phyloP scores from a whole-genome alignment of 208 protist species.

The Trypanosoma platydactyli region DNA sequence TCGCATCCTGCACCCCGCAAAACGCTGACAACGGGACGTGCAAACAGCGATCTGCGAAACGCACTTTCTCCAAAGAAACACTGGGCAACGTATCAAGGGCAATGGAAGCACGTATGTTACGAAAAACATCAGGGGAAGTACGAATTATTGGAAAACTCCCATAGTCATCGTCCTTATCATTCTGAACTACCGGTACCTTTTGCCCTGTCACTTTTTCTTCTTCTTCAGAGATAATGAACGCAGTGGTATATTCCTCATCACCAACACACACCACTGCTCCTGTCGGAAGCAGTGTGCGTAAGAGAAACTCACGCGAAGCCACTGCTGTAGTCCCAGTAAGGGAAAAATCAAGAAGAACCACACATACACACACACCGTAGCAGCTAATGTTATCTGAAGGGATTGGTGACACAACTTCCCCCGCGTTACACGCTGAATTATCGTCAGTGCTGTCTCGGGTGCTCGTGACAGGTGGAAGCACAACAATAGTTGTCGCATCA shows the following conservation, averaged over 20 bases:
- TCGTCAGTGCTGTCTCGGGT: not conserved
- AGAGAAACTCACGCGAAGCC: constrained; percentile 34
- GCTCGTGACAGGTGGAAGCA: constrained; percentile 42
- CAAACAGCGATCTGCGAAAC: not conserved
- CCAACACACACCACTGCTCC: constrained; percentile 36
- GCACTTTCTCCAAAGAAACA: not conserved
- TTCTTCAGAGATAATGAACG: constrained; percentile 31
- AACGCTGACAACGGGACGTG: constrained; percentile 19
- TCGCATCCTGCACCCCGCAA: constrained; percentile 4
- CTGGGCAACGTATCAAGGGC: constrained; percentile 20
- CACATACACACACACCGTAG: constrained; percentile 14
- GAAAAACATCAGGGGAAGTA: constrained; percentile 51
- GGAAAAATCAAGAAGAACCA: constrained; percentile 39
- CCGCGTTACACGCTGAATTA: not conserved
- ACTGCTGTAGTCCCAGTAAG: constrained; percentile 35
- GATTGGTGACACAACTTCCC: not conserved
- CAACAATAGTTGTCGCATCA: constrained; percentile 54
- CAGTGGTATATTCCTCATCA: constrained; percentile 36
- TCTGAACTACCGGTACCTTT: not conserved
- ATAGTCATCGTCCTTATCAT: not conserved
- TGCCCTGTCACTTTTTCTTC: constrained; percentile 1
- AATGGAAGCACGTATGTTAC: constrained; percentile 58
- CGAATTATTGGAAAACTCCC: constrained; percentile 13
- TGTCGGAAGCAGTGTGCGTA: constrained; percentile 24
- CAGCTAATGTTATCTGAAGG: no score